Evolutionary conservation across 352 stramenopile species (phyloP).

Genomic region (Globisporangium polare): DNA sequence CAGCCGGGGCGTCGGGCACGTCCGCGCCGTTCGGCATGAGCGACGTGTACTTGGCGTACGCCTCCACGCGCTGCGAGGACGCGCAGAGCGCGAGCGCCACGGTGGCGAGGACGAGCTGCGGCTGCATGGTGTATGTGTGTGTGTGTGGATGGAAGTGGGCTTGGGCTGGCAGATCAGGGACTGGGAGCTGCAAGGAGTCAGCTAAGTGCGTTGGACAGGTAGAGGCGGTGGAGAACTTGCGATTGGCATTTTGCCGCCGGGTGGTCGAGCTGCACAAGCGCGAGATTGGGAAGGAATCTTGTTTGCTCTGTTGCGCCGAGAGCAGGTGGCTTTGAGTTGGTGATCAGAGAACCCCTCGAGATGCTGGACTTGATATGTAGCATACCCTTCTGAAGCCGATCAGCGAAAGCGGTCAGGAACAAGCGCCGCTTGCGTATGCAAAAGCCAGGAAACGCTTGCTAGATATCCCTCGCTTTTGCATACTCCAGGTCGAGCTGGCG

Average conservation of each 20-base stretch:
- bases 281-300: neutral
- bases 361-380: neutral
- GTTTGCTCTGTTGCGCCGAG: neutral
- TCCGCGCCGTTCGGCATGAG: conserved; percentile 56
- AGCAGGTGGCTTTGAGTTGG: neutral
- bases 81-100: conserved; percentile 1
- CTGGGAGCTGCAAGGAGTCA: neutral
- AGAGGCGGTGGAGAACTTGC: neutral
- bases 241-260: neutral
- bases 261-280: neutral
- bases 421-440: too few species aligned
- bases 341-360: too few species aligned
- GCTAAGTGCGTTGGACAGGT: neutral
- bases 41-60: conserved; percentile 42
- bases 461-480: neutral
- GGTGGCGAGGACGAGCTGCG: conserved; percentile 3
- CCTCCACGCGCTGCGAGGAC: conserved; percentile 11
- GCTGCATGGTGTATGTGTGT: conserved; percentile 4
- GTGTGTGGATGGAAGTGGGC: neutral
- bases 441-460: too few species aligned
- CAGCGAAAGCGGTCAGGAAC: too few species aligned
- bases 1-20: conserved; percentile 32
- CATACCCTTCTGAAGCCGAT: neutral
- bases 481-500: too few species aligned
- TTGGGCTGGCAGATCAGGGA: conserved; percentile 1